These are phyloP conservation scores for Trametes villosa DNA, from an alignment of 768 basidiomycete genomes.

Conservation along the genomic window DNA sequence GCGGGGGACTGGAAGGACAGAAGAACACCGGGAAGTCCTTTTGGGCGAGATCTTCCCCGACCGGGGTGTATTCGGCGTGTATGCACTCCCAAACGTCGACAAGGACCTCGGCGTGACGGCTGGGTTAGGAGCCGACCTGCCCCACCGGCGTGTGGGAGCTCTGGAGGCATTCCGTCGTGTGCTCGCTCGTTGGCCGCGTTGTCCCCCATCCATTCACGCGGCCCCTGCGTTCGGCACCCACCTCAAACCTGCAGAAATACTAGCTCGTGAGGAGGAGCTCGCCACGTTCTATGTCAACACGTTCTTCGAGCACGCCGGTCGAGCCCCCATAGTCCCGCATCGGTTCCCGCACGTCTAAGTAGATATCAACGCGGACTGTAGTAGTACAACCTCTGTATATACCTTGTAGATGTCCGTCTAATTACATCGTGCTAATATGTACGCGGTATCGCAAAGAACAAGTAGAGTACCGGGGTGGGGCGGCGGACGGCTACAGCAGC, in stretches of 20 bases:
- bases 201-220: neutral
- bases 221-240: neutral
- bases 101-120: neutral
- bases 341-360: too few relatives aligned
- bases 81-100: neutral
- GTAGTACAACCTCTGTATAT: too few relatives aligned
- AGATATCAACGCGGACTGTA: too few relatives aligned
- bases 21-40: neutral
- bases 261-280: neutral
- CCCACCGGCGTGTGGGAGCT: neutral
- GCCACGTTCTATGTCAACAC: neutral
- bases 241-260: neutral
- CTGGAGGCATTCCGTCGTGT: neutral
- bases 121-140: neutral
- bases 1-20: neutral
- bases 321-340: neutral
- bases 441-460: too few relatives aligned
- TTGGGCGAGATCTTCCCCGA: neutral
- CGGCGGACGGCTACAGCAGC: too few relatives aligned
- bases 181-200: neutral
- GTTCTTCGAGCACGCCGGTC: neutral
- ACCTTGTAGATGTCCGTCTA: too few relatives aligned
- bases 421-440: too few relatives aligned
- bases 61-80: neutral
- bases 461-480: too few relatives aligned